A percentile compares a stretch with the other conserved stretches of the same genome.
Evolutionary conservation across 1,284 basidiomycete species (phyloP).

Genomic region (Blastosporella zonata): DNA sequence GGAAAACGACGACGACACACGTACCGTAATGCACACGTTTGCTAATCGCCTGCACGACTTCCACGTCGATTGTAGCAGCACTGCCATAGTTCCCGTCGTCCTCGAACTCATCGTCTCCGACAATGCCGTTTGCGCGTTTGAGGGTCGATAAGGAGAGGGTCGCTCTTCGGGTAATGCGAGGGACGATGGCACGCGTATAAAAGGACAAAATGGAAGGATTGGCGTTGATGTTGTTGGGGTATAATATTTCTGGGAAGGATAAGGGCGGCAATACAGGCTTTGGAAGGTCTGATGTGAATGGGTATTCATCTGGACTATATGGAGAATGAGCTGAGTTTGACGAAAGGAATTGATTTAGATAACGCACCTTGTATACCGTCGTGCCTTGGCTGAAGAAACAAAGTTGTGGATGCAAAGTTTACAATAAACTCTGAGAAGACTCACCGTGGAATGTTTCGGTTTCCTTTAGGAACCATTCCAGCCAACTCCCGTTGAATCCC

Average conservation of each 20-base stretch:
- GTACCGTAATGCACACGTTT: conserved; percentile 96
- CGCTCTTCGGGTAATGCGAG: conserved; percentile 74
- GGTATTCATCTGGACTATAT: conserved; percentile 92
- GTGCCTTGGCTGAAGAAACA: conserved; percentile 75
- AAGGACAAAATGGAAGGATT: conserved; percentile 88
- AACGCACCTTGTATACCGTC: conserved; percentile 83
- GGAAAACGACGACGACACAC: conserved; percentile 23
- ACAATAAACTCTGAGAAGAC: conserved; percentile 27
- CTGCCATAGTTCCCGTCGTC: conserved; percentile 99
- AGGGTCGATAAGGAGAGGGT: conserved; percentile 57
- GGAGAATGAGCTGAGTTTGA: conserved; percentile 12
- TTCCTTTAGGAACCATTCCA: conserved; percentile 97
- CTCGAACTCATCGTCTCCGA: conserved; percentile 64
- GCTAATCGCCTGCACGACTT: conserved; percentile 91
- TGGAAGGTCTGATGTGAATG: conserved; percentile 87
- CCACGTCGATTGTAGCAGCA: conserved; percentile 91
- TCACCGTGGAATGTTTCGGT: conserved; percentile 92
- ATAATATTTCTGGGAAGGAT: conserved; percentile 75
- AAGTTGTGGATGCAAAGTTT: not conserved
- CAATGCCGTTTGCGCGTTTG: conserved; percentile 65
- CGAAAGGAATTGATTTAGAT: not conserved
- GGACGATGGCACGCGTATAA: conserved; percentile 81
- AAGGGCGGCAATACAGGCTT: conserved; percentile 79
- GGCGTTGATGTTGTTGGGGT: conserved; percentile 84
- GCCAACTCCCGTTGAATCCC: conserved; percentile 84